Conservation (phyloP, 225 moss, liverwort and hornwort species). For the Antitrichia curtipendula region DNA sequence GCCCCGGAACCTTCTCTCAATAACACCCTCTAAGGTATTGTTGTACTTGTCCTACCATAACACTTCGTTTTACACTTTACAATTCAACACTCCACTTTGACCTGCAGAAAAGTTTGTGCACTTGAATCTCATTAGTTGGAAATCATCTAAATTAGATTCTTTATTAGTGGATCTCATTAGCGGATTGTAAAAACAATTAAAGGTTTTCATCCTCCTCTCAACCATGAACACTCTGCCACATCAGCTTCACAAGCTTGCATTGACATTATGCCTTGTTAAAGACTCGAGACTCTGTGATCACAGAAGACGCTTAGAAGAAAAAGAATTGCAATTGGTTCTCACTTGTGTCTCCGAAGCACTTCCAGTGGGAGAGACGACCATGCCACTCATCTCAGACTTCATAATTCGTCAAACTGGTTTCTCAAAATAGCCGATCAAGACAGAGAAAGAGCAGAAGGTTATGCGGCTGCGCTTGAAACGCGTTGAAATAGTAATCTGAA, state of each 20-base stretch:
- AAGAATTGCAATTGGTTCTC: background rate
- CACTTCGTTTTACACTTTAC: background rate
- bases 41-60: background rate
- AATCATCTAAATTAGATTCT: background rate
- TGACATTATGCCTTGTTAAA: background rate
- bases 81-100: background rate
- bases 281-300: background rate
- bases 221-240: background rate
- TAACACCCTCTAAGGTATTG: background rate
- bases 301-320: background rate
- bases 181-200: background rate
- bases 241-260: background rate
- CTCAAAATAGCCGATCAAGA: background rate
- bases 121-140: background rate
- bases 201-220: background rate
- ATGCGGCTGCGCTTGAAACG: background rate
- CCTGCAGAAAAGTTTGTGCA: background rate
- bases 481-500: conserved; percentile 49
- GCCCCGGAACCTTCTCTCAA: background rate
- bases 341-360: background rate
- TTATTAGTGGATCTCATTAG: background rate
- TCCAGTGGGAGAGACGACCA: background rate
- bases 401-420: background rate
- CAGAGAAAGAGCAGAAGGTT: background rate
- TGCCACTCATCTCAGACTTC: background rate